Conservation (phyloP, 2,329 filamentous ascomycete species). For the Beauveria pseudobassiana region DNA sequence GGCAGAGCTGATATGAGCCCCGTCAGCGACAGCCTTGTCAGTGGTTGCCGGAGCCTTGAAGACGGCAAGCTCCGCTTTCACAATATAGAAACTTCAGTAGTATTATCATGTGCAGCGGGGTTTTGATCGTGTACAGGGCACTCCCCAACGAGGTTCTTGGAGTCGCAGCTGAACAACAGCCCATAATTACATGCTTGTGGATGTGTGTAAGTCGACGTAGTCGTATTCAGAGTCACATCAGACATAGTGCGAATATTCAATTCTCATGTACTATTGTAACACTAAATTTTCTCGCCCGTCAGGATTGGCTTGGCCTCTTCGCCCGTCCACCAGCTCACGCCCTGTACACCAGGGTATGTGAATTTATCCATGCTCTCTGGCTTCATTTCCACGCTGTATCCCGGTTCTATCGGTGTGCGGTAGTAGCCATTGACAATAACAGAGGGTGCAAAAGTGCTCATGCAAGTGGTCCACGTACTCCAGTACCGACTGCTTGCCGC, state of each 20-base stretch:
- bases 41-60: background rate
- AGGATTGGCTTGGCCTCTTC: constrained; percentile 72
- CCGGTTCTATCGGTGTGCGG: constrained; percentile 72
- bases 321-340: constrained; percentile 78
- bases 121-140: background rate
- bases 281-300: constrained; percentile 50
- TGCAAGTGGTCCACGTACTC: constrained; percentile 93
- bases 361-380: constrained; percentile 74
- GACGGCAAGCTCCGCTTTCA: background rate
- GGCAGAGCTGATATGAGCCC: background rate
- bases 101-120: background rate
- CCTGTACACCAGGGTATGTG: constrained; percentile 67
- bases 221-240: background rate
- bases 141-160: background rate
- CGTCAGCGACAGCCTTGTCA: background rate
- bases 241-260: background rate
- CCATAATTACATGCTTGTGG: background rate
- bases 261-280: background rate
- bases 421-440: constrained; percentile 81
- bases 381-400: constrained; percentile 94
- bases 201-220: background rate
- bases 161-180: background rate
- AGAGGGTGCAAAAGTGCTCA: constrained; percentile 81
- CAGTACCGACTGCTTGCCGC: constrained; percentile 70
- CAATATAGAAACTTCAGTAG: background rate